These are phyloP conservation scores for Citrus maxima DNA, from an alignment of 345 rosid species.

Conservation along the genomic window DNA sequence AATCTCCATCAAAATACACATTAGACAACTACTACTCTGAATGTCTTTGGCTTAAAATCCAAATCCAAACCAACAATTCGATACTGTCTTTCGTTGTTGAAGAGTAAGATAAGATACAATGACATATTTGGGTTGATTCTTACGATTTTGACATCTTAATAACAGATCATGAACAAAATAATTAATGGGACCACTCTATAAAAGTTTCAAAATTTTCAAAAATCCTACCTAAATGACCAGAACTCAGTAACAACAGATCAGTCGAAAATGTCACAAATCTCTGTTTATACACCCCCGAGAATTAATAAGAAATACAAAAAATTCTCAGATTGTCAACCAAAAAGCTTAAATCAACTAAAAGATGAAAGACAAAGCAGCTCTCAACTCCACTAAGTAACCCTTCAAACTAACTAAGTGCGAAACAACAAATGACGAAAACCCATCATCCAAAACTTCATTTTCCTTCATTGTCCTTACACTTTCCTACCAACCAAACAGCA, in stretches of 20 bases:
- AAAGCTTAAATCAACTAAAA: background rate
- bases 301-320: background rate
- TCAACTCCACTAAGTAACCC: background rate
- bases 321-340: background rate
- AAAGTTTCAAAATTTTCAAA: background rate
- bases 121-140: background rate
- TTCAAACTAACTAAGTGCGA: background rate
- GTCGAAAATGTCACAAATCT: background rate
- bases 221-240: background rate
- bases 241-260: background rate
- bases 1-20: background rate
- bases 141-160: background rate
- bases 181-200: background rate
- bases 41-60: background rate
- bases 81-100: background rate
- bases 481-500: slow-evolving; percentile 9
- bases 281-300: background rate
- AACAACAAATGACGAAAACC: slow-evolving; percentile 8
- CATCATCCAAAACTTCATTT: background rate
- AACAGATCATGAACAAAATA: background rate
- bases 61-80: background rate
- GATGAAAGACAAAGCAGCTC: background rate
- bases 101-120: background rate
- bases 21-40: background rate
- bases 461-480: background rate